phyloP scores from a whole-genome alignment of 305 asterid species.

The Fraxinus velutina region DNA sequence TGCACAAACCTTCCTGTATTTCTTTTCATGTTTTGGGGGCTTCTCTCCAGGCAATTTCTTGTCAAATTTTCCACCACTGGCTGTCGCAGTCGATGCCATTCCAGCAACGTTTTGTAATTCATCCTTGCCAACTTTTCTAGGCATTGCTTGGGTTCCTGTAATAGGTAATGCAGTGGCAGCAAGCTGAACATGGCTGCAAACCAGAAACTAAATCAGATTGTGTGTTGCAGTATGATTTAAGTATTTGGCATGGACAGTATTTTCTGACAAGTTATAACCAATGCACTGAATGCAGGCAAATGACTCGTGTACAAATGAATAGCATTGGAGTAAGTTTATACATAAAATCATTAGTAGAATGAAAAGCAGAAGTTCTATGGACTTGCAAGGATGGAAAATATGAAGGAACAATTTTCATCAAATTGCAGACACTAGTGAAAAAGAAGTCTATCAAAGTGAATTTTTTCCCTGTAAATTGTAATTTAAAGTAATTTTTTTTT shows the following conservation, averaged over 20 bases:
- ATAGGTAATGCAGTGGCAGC: constrained; percentile 89
- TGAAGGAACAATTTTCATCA: not conserved
- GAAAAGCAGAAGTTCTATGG: not conserved
- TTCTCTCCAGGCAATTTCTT: constrained; percentile 90
- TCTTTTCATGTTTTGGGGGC: constrained; percentile 87
- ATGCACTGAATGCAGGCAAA: not conserved
- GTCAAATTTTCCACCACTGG: constrained; percentile 97
- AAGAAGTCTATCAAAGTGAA: not conserved
- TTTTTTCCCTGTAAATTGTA: not conserved
- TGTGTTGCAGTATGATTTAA: constrained; percentile 17
- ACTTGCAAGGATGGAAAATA: not conserved
- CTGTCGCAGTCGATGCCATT: constrained; percentile 87
- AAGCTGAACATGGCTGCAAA: constrained; percentile 83
- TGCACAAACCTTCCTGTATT: constrained; percentile 68
- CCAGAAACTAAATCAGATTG: constrained; percentile 10
- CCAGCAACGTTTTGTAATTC: constrained; percentile 90
- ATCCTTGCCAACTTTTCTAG: constrained; percentile 69
- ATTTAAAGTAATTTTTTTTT: not conserved
- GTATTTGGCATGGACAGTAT: not conserved
- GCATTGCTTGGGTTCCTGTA: constrained; percentile 65
- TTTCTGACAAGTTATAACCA: not conserved
- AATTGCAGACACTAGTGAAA: not conserved
- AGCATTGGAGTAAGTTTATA: not conserved
- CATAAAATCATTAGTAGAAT: not conserved
- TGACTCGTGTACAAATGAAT: not conserved